phyloP scores from a whole-genome alignment of 225 moss, liverwort and hornwort species.

The Physcomitrium patens region DNA sequence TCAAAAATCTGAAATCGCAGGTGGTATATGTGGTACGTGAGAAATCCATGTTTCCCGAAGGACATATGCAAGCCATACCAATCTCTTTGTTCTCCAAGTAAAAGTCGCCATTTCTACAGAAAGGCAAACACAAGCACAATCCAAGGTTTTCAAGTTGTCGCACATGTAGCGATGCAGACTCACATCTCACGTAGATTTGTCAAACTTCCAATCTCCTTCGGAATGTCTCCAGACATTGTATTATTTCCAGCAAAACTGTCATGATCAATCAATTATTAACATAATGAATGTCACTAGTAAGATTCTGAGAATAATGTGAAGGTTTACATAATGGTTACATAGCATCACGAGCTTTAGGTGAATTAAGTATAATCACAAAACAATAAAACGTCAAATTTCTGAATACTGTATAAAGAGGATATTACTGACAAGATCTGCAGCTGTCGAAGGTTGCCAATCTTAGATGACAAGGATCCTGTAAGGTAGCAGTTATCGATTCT shows the following conservation, averaged over 20 bases:
- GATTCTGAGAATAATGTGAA: neutral
- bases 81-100: neutral
- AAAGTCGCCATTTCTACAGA: neutral
- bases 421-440: slow-evolving; percentile 42
- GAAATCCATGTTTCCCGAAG: neutral
- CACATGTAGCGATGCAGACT: neutral
- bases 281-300: neutral
- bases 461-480: slow-evolving; percentile 35
- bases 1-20: neutral
- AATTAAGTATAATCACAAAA: neutral
- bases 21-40: too few relatives aligned
- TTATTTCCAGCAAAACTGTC: slow-evolving; percentile 40
- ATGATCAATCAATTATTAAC: neutral
- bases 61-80: too few relatives aligned
- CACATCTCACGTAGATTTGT: slow-evolving; percentile 38
- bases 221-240: slow-evolving; percentile 24
- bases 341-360: neutral
- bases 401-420: neutral
- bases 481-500: slow-evolving; percentile 44
- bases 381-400: neutral
- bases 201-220: slow-evolving; percentile 29
- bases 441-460: slow-evolving; percentile 34
- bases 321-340: neutral
- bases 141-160: neutral
- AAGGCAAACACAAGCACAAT: neutral